phyloP scores from a whole-genome alignment of 1,284 basidiomycete species.

The Rhodotorula sp. region DNA sequence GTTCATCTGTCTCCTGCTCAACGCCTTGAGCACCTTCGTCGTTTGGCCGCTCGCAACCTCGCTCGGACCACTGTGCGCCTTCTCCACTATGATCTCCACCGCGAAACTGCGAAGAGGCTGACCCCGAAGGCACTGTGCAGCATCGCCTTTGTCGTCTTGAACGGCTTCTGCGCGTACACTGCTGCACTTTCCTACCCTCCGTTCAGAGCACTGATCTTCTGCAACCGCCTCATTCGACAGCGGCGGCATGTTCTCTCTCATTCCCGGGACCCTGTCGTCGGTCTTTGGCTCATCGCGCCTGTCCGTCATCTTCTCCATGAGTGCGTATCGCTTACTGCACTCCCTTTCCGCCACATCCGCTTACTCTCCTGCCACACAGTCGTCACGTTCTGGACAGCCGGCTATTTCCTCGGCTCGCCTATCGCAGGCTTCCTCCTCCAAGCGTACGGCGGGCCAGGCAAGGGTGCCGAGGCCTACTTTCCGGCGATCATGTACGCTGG shows the following conservation, averaged over 20 bases:
- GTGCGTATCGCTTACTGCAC: neutral
- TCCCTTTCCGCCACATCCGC: neutral
- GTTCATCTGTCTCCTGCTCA: conserved; percentile 20
- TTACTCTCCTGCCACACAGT: neutral
- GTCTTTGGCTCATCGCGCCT: conserved; percentile 28
- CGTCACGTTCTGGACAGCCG: conserved; percentile 3
- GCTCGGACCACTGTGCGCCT: conserved; percentile 15
- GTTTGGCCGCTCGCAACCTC: conserved; percentile 31
- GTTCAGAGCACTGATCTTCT: neutral
- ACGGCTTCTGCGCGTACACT: conserved; percentile 25
- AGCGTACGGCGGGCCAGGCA: conserved; percentile 23
- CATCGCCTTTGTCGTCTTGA: conserved; percentile 27
- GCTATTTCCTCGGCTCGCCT: conserved; percentile 26
- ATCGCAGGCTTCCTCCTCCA: conserved; percentile 27
- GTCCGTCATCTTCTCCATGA: conserved; percentile 21
- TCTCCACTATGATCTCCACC: fast-evolving
- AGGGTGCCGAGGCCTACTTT: conserved; percentile 21
- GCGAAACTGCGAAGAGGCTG: neutral
- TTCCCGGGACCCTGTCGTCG: conserved; percentile 23
- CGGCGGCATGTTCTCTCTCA: conserved; percentile 34
- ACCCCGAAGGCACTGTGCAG: neutral
- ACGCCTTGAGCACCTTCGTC: conserved; percentile 18
- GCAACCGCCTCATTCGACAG: neutral
- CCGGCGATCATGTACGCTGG: conserved; percentile 34
- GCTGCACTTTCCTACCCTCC: neutral